These are phyloP conservation scores for Iris macrosiphon DNA, from an alignment of 106 monocot genomes.

Conservation along the genomic window DNA sequence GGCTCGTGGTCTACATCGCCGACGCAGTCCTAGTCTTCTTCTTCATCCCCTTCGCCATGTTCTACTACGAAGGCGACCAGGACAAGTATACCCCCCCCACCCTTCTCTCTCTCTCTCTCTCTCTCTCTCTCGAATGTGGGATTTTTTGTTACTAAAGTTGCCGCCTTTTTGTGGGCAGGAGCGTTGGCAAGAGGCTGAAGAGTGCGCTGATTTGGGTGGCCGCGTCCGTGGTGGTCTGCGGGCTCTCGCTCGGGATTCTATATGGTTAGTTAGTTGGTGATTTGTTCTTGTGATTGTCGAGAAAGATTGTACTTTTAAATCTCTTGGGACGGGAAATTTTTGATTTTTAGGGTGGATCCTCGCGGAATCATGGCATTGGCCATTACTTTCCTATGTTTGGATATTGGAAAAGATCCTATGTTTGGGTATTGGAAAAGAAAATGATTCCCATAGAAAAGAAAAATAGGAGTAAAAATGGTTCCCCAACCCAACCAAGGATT, in stretches of 20 bases:
- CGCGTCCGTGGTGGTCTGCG: slow-evolving; percentile 59
- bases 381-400: too few species aligned
- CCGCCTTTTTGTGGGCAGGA: slow-evolving; percentile 29
- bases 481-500: too few species aligned
- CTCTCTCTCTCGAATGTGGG: neutral
- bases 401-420: too few species aligned
- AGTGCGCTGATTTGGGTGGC: slow-evolving; percentile 70
- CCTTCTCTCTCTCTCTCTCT: neutral
- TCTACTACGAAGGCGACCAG: slow-evolving; percentile 98
- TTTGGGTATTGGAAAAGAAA: too few species aligned
- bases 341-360: too few species aligned
- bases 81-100: slow-evolving; percentile 42
- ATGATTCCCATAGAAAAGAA: too few species aligned
- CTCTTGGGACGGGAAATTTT: too few species aligned
- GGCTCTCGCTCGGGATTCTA: slow-evolving; percentile 76
- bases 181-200: slow-evolving; percentile 61
- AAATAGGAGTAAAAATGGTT: too few species aligned
- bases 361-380: too few species aligned
- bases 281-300: too few species aligned
- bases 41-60: slow-evolving; percentile 93
- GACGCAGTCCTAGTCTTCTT: slow-evolving; percentile 89
- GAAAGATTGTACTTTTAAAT: too few species aligned
- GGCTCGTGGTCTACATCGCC: slow-evolving; percentile 77
- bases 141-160: neutral
- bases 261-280: slow-evolving; percentile 78